Percentiles rank a stretch among this genome's conserved stretches.
These are phyloP conservation scores for Pyricularia pennisetigena DNA, from an alignment of 2,329 filamentous ascomycete species.

Conservation along the genomic window DNA sequence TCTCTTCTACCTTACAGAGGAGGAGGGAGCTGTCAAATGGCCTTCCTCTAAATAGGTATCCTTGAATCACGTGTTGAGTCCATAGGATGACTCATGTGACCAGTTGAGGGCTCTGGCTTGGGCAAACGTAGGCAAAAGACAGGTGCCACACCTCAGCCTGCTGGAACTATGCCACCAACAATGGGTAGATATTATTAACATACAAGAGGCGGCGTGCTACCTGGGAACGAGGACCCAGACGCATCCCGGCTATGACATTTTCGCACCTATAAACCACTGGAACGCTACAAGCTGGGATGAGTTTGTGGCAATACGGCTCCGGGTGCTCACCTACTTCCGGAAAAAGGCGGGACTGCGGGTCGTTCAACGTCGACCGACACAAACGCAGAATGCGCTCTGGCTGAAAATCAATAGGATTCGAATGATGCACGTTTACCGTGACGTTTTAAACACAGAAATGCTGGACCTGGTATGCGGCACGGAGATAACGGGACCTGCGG, in stretches of 20 bases:
- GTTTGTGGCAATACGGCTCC: background rate
- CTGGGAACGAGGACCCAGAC: background rate
- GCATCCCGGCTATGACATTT: background rate
- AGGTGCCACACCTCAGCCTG: conserved; percentile 1
- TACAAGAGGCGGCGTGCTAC: background rate
- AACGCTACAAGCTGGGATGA: background rate
- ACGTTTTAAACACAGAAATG: background rate
- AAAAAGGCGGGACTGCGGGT: background rate
- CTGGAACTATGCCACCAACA: background rate
- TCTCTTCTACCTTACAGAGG: too few species aligned
- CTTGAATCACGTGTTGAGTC: too few species aligned
- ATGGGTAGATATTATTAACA: background rate
- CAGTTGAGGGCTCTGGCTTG: background rate
- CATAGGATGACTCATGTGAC: too few species aligned
- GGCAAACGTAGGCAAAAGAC: background rate
- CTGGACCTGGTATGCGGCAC: background rate
- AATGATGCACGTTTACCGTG: background rate
- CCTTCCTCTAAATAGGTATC: too few species aligned
- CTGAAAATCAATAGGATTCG: background rate
- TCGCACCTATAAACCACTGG: background rate
- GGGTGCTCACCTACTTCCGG: background rate
- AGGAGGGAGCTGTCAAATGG: too few species aligned
- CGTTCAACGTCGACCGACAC: background rate
- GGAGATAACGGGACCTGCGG: background rate
- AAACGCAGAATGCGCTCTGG: background rate